Conservation (phyloP, 1,284 basidiomycete genomes). For the Malassezia caprae region DNA sequence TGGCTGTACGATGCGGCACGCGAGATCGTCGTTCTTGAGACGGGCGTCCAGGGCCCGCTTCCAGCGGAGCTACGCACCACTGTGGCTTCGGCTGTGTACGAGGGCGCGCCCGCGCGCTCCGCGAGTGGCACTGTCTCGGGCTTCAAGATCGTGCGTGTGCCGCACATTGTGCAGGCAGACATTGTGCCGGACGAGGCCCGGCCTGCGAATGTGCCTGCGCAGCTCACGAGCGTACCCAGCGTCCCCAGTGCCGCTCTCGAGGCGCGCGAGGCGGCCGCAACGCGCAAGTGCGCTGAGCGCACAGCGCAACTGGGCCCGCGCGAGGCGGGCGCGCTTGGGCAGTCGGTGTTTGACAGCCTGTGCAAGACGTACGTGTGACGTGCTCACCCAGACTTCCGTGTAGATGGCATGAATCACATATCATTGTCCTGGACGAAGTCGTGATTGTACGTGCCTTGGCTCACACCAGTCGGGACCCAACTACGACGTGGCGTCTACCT, state of each 20-base stretch:
- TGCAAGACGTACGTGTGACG: constrained; percentile 41
- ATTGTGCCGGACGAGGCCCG: constrained; percentile 1
- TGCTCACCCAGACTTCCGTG: constrained; percentile 29
- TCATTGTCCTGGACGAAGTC: constrained; percentile 47
- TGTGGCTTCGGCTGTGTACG: constrained; percentile 25
- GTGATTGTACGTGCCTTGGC: constrained; percentile 26
- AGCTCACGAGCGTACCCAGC: constrained; percentile 20
- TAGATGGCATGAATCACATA: constrained; percentile 43
- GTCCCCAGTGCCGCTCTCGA: constrained; percentile 26
- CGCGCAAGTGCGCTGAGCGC: constrained; percentile 25
- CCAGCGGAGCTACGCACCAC: constrained; percentile 19
- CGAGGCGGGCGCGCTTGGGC: constrained; percentile 31
- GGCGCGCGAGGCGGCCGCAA: constrained; percentile 26
- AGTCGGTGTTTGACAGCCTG: constrained; percentile 39
- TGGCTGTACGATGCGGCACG: constrained; percentile 39
- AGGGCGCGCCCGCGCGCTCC: constrained; percentile 1
- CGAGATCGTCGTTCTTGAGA: constrained; percentile 36
- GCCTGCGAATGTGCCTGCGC: not conserved
- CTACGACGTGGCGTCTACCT: constrained; percentile 32
- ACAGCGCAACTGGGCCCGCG: constrained; percentile 25
- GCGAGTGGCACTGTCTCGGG: constrained; percentile 16
- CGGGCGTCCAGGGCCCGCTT: constrained; percentile 14
- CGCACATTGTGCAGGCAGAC: constrained; percentile 20
- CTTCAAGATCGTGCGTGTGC: constrained; percentile 36
- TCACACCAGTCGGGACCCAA: constrained; percentile 22